Evolutionary conservation across 345 rosid species (phyloP).

Genomic region (Boechera stricta): DNA sequence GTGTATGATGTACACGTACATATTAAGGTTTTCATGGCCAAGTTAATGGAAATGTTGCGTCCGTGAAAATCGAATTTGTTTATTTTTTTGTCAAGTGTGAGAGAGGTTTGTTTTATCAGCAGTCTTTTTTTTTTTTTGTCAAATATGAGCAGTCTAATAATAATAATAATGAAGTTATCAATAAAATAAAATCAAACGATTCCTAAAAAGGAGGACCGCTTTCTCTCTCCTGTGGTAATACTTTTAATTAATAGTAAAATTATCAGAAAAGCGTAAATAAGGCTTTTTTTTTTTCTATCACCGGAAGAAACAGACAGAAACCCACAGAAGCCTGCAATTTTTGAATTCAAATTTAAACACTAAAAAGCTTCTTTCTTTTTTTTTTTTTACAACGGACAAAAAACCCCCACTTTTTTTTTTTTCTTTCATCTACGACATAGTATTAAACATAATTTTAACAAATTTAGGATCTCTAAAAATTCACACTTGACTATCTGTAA

Average conservation of each 20-base stretch:
- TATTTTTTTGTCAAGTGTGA: too few species aligned
- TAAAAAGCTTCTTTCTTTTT: conserved; percentile 32
- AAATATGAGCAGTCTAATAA: too few species aligned
- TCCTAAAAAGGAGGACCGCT: too few species aligned
- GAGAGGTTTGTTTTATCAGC: too few species aligned
- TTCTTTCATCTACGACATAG: neutral
- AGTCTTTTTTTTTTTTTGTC: too few species aligned
- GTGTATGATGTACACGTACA: too few species aligned
- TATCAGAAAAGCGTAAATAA: neutral
- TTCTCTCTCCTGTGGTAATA: conserved; percentile 5
- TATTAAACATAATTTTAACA: neutral
- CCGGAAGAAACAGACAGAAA: conserved; percentile 13
- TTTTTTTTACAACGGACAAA: conserved; percentile 37
- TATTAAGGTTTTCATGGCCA: too few species aligned
- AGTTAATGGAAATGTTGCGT: too few species aligned
- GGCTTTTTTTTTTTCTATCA: neutral
- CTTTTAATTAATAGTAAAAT: neutral
- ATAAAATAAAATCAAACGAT: too few species aligned
- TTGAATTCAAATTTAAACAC: conserved; percentile 47
- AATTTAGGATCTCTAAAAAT: neutral
- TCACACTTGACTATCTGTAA: conserved; percentile 18
- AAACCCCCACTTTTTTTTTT: neutral
- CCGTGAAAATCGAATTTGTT: too few species aligned
- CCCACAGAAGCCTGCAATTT: conserved; percentile 20
- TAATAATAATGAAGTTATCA: too few species aligned